phyloP scores from a whole-genome alignment of 495 filamentous ascomycete species.

The Hypoxylon lienhwacheense region DNA sequence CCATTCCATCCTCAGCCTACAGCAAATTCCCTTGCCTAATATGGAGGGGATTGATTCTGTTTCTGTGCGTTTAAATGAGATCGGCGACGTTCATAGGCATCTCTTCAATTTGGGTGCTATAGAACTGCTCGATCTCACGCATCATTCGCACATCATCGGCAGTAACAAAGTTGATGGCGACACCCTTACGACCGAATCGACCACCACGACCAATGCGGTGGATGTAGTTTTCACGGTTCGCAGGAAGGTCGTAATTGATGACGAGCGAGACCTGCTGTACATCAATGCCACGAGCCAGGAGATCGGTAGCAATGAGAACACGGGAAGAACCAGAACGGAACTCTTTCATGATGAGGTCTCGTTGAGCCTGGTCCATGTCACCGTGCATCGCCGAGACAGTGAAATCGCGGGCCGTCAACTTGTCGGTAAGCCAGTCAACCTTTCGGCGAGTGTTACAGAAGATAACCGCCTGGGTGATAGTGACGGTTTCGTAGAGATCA shows the following conservation, averaged over 20 bases:
- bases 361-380: constrained; percentile 96
- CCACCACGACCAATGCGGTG: constrained; percentile 98
- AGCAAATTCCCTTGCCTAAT: constrained; percentile 1
- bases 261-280: constrained; percentile 99
- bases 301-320: constrained; percentile 96
- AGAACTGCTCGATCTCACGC: constrained; percentile 90
- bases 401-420: constrained; percentile 96
- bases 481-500: constrained; percentile 98
- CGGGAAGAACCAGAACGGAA: constrained; percentile 97
- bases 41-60: constrained; percentile 4
- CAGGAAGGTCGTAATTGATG: constrained; percentile 99
- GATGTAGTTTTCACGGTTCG: constrained; percentile 99
- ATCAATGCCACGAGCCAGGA: constrained; percentile 98
- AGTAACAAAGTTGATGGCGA: constrained; percentile 99
- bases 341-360: constrained; percentile 99
- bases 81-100: constrained; percentile 87
- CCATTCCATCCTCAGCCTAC: constrained; percentile 9
- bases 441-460: constrained; percentile 99
- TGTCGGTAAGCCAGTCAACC: constrained; percentile 99
- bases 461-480: constrained; percentile 98
- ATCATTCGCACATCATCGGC: constrained; percentile 99
- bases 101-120: constrained; percentile 81
- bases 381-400: constrained; percentile 99
- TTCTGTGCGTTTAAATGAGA: constrained; percentile 55
- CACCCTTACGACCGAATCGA: constrained; percentile 99